Evolutionary conservation across 345 rosid species (phyloP).

Genomic region (Hibiscus mutabilis): DNA sequence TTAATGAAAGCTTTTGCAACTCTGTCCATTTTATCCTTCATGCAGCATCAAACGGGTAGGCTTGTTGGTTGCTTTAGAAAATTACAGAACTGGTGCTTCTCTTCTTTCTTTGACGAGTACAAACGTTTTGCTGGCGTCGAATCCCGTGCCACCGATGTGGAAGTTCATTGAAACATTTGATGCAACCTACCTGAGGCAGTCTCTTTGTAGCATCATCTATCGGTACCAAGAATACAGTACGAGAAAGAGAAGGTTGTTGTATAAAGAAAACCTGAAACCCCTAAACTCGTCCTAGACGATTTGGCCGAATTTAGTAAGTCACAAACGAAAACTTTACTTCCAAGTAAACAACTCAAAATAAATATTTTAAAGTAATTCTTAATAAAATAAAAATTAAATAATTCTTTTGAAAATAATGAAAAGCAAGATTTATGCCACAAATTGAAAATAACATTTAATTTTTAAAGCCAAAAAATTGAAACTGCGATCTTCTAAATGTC

Average conservation of each 20-base stretch:
- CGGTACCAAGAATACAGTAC: conserved; percentile 66
- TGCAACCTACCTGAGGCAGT: conserved; percentile 38
- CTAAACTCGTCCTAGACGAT: no score
- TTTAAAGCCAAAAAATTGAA: no score
- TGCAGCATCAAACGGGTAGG: conserved; percentile 85
- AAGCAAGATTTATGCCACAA: no score
- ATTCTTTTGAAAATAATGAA: no score
- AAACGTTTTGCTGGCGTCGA: conserved; percentile 50
- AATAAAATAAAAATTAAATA: no score
- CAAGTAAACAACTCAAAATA: no score
- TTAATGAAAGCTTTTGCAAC: background rate
- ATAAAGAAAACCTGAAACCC: conserved; percentile 53
- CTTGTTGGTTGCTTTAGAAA: conserved; percentile 83
- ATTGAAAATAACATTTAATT: no score
- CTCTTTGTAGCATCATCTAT: conserved; percentile 59
- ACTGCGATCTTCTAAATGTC: no score
- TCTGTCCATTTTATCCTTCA: background rate
- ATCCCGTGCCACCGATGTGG: conserved; percentile 45
- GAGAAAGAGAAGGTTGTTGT: conserved; percentile 36
- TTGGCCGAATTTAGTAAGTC: no score
- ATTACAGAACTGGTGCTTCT: conserved; percentile 70
- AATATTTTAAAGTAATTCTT: no score
- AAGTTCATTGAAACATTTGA: conserved; percentile 58
- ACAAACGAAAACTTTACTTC: no score
- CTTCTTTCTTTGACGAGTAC: conserved; percentile 67